Base-by-base conservation (phyloP, 495 filamentous ascomycete species). In the Lophiotrema nucula region DNA sequence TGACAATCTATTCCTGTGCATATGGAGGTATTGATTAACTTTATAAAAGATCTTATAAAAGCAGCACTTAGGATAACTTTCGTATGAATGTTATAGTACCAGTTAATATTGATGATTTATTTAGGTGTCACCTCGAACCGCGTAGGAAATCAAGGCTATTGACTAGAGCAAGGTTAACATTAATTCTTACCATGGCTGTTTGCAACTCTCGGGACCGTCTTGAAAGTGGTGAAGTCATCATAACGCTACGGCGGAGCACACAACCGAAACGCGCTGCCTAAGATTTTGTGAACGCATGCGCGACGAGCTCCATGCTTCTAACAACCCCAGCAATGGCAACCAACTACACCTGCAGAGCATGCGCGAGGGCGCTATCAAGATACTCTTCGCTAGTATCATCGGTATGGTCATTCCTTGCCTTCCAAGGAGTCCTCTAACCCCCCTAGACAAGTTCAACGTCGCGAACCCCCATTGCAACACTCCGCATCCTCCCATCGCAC, bases 291-390 rank as follows among this genome's bases (percentile, higher is more conserved):
- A n/a, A n/a, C n/a, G n/a, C n/a, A n/a, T n/a, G n/a, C n/a, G n/a
- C 31, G 8, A 8, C 39, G 19, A 44, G 31, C 23, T 26, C 24
- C 51, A 46, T 23, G 42, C 3, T 11, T 25, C 21, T 42, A 42
- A 27, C 52, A 46, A 27, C 58, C 22, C 12, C 43, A n/a, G 22
- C 53, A 55, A 66, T 66, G 63, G 53, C 63, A 6, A 54, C 47
- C 33, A 53, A 58, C 25, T 62, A 62, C 44, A 66, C 58, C 4
- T 66, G 63, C 51, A 58, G 58, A 45, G 49, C 53, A 23, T 66
- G 63, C 27, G 41, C 45, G 21, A 53, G 58, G 49, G 49, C 57
- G 13, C 19, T 54, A 19, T 31, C 21, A 13, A 47, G 23, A 21
- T 21, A 21, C 2, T 25, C 42, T 10, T 23, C 43, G 26, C 25